Percentiles rank a stretch among this genome's conserved stretches.
Conservation (phyloP, 176 grass and related monocot genomes). For the Zoysia japonica region DNA sequence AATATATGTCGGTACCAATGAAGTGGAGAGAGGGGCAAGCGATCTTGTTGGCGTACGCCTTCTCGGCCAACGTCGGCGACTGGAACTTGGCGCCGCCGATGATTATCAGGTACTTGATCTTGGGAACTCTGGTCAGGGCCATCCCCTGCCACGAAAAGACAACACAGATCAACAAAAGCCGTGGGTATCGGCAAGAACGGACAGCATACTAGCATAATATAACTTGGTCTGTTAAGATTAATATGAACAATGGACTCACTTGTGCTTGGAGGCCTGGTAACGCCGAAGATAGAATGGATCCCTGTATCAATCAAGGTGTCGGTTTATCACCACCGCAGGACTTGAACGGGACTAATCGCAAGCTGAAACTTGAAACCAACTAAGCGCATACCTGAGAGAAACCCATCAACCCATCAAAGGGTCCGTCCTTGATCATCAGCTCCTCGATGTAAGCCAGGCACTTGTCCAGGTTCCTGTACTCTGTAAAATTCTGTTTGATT, state of each 20-base stretch:
- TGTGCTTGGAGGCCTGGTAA: conserved; percentile 70
- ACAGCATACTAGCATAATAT: not conserved
- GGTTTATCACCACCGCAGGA: too few species aligned
- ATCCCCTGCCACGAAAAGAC: conserved; percentile 51
- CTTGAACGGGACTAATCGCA: not conserved
- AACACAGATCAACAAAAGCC: not conserved
- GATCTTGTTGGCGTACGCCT: conserved; percentile 65
- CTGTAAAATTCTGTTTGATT: conserved; percentile 45
- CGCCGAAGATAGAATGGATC: conserved; percentile 66
- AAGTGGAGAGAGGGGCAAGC: conserved; percentile 77
- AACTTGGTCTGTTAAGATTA: not conserved
- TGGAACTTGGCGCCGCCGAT: conserved; percentile 73
- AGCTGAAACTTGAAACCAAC: not conserved
- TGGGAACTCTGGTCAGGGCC: conserved; percentile 77
- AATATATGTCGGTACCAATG: conserved; percentile 50
- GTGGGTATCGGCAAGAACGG: not conserved
- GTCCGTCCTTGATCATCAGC: conserved; percentile 72
- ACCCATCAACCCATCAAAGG: conserved; percentile 89
- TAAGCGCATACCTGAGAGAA: conserved; percentile 42
- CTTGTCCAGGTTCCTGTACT: conserved; percentile 78
- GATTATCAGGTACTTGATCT: conserved; percentile 74
- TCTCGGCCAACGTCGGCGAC: conserved; percentile 46
- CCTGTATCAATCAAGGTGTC: conserved; percentile 33
- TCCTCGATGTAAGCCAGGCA: conserved; percentile 88
- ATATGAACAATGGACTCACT: conserved; percentile 25